Conservation (phyloP, 2,329 filamentous ascomycete genomes). For the Beauveria pseudobassiana region DNA sequence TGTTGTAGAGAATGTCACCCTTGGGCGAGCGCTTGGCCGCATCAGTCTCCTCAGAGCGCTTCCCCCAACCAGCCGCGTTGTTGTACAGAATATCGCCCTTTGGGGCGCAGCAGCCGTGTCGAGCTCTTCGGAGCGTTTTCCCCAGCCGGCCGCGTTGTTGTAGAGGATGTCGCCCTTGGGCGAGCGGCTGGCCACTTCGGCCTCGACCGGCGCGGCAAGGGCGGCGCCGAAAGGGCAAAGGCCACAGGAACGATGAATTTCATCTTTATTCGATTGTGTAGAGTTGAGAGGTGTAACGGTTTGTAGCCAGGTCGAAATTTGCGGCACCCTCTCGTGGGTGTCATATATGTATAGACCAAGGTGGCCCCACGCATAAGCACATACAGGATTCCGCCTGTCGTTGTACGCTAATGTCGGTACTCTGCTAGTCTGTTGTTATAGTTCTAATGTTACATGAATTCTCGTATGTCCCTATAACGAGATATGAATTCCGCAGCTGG, state of each 20-base stretch:
- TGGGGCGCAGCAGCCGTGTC: neutral
- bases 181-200: neutral
- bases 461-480: neutral
- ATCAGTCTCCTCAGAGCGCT: constrained; percentile 1
- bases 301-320: neutral
- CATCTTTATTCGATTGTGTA: neutral
- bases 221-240: constrained; percentile 11
- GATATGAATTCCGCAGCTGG: neutral
- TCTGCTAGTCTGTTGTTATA: neutral
- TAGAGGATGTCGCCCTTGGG: too few relatives aligned
- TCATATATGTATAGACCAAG: neutral
- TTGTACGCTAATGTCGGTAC: neutral
- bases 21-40: neutral
- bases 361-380: neutral
- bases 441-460: neutral
- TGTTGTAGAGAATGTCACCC: constrained; percentile 13
- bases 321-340: neutral
- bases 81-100: constrained; percentile 10
- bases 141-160: too few relatives aligned
- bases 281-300: neutral
- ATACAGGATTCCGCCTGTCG: neutral
- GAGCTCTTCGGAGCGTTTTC: too few relatives aligned
- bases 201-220: constrained; percentile 10
- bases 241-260: constrained; percentile 8
- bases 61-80: constrained; percentile 10